phyloP scores from a whole-genome alignment of 1,284 basidiomycete species.

The Leccinum pseudoinsigne region DNA sequence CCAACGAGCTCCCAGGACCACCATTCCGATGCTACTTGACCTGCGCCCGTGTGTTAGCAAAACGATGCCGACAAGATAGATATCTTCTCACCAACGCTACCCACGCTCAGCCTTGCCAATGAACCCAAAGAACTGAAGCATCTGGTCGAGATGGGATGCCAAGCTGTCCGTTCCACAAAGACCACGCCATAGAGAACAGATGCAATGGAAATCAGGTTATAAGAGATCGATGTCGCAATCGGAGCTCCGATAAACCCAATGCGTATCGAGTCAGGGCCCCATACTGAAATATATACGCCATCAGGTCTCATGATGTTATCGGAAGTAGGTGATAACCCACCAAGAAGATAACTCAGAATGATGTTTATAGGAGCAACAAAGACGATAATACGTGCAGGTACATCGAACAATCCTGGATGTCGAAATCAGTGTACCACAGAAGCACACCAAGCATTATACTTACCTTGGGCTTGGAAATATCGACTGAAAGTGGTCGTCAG shows the following conservation, averaged over 20 bases:
- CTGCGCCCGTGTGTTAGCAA: slow-evolving; percentile 4
- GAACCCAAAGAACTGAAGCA: slow-evolving; percentile 74
- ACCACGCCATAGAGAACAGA: slow-evolving; percentile 75
- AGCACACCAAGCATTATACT: background rate
- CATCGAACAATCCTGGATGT: slow-evolving; percentile 71
- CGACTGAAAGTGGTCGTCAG: slow-evolving; percentile 48
- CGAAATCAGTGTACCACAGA: slow-evolving; percentile 3
- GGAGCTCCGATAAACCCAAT: slow-evolving; percentile 95
- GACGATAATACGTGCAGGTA: slow-evolving; percentile 85
- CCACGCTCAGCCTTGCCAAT: slow-evolving; percentile 73
- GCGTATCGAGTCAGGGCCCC: slow-evolving; percentile 76
- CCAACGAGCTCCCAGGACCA: slow-evolving; percentile 10
- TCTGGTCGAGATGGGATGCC: slow-evolving; percentile 75
- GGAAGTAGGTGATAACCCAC: slow-evolving; percentile 33
- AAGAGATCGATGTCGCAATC: slow-evolving; percentile 84
- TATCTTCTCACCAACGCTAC: slow-evolving; percentile 59
- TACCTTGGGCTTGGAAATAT: slow-evolving; percentile 89
- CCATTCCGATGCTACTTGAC: slow-evolving; percentile 15
- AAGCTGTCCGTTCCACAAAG: slow-evolving; percentile 78
- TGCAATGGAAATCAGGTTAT: slow-evolving; percentile 78
- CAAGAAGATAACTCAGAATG: slow-evolving; percentile 81
- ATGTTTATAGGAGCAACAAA: slow-evolving; percentile 88
- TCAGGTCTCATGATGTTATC: slow-evolving; percentile 5
- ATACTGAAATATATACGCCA: slow-evolving; percentile 49
- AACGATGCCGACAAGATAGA: background rate